These are phyloP conservation scores for Cicer arietinum DNA, from an alignment of 306 rosid genomes.

Conservation along the genomic window DNA sequence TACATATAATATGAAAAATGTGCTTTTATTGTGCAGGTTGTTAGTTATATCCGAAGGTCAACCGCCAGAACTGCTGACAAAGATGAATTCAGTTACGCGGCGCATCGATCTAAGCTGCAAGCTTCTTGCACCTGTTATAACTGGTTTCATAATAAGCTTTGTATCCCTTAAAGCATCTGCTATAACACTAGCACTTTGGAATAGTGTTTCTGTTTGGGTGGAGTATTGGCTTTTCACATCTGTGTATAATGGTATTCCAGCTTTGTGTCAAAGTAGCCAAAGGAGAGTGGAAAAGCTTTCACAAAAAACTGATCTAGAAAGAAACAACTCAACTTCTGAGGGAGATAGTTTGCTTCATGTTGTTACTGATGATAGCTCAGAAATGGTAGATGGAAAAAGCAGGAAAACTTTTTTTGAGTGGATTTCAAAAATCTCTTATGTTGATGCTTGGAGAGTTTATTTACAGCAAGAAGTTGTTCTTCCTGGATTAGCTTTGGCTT, in stretches of 20 bases:
- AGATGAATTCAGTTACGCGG: constrained; percentile 71
- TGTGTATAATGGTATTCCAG: constrained; percentile 79
- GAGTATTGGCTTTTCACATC: constrained; percentile 89
- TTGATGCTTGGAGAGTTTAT: constrained; percentile 79
- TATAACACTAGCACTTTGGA: constrained; percentile 78
- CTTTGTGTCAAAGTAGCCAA: constrained; percentile 61
- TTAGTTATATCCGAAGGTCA: constrained; percentile 82
- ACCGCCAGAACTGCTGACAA: constrained; percentile 66
- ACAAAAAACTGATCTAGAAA: constrained; percentile 43
- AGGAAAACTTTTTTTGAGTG: constrained; percentile 33
- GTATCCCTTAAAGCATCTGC: constrained; percentile 86
- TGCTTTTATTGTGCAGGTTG: constrained; percentile 59
- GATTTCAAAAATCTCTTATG: constrained; percentile 58
- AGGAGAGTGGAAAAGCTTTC: constrained; percentile 57
- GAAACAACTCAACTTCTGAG: constrained; percentile 39
- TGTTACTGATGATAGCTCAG: constrained; percentile 19
- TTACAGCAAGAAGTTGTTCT: constrained; percentile 72
- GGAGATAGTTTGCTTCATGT: constrained; percentile 46
- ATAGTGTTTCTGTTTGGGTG: constrained; percentile 66
- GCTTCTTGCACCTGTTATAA: constrained; percentile 81
- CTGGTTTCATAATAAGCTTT: constrained; percentile 87
- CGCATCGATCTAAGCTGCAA: constrained; percentile 88
- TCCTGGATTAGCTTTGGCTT: constrained; percentile 85
- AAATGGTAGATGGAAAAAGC: constrained; percentile 40
- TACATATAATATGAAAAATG: not conserved